phyloP scores from a whole-genome alignment of 768 basidiomycete genomes.

The Amanita muscaria region DNA sequence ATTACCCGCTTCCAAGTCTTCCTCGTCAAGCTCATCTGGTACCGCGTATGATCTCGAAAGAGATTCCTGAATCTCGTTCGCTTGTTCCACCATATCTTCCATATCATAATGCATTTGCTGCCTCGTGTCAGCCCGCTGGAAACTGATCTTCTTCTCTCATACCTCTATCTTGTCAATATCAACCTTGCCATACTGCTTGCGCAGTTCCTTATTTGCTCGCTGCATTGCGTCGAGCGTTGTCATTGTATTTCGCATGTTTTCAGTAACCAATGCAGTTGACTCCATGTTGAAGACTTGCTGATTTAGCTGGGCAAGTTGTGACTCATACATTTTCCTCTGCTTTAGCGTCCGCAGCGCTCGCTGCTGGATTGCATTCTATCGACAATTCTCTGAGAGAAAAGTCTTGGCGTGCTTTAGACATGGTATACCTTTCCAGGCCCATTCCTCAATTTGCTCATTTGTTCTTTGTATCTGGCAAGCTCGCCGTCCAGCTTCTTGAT shows the following conservation, averaged over 20 bases:
- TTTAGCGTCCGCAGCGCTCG: conserved; percentile 89
- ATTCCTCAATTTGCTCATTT: conserved; percentile 87
- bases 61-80: conserved; percentile 95
- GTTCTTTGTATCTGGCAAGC: conserved; percentile 84
- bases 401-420: not conserved
- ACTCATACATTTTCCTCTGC: conserved; percentile 95
- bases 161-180: conserved; percentile 97
- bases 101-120: conserved; percentile 96
- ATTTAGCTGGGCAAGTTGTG: conserved; percentile 79
- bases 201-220: conserved; percentile 90
- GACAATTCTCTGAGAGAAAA: not conserved
- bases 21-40: conserved; percentile 96
- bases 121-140: not conserved
- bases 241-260: conserved; percentile 98
- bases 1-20: conserved; percentile 91
- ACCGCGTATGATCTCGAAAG: conserved; percentile 91
- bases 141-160: not conserved
- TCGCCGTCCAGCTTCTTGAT: conserved; percentile 95
- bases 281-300: conserved; percentile 99
- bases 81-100: conserved; percentile 94
- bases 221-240: conserved; percentile 97
- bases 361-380: conserved; percentile 82
- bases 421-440: conserved; percentile 86
- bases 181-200: conserved; percentile 95
- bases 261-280: conserved; percentile 89